Conservation (phyloP, 257 asterid species). For the Fraxinus quadrangulata region DNA sequence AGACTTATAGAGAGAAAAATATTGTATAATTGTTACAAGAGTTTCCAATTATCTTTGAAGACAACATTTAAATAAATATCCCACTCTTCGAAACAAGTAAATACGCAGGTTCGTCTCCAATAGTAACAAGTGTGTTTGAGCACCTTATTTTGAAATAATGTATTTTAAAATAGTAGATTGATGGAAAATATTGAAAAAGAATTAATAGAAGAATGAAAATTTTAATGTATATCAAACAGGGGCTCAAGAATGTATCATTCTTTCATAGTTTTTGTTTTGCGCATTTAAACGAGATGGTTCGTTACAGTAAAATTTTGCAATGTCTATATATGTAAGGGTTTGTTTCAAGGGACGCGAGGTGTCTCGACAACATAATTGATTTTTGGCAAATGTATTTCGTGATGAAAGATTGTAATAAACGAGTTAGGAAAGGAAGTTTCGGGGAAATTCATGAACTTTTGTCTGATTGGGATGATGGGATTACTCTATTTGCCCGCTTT, state of each 20-base stretch:
- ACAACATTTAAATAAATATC: neutral
- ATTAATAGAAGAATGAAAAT: too few relatives aligned
- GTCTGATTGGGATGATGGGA: constrained; percentile 13
- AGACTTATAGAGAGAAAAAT: too few relatives aligned
- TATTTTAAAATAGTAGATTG: too few relatives aligned
- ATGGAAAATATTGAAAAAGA: too few relatives aligned
- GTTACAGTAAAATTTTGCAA: neutral
- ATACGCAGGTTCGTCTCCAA: too few relatives aligned
- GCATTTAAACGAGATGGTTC: neutral
- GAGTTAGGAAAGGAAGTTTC: constrained; percentile 36
- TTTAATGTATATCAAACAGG: too few relatives aligned
- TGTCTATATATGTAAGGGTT: neutral
- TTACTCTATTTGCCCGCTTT: neutral
- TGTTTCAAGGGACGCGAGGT: neutral
- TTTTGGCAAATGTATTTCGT: constrained; percentile 7
- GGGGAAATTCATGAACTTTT: constrained; percentile 36
- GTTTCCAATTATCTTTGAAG: neutral
- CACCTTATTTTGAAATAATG: too few relatives aligned
- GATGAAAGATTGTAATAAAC: constrained; percentile 8
- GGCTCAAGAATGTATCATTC: too few relatives aligned
- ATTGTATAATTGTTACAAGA: neutral
- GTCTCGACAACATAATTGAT: neutral
- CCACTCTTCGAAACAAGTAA: neutral
- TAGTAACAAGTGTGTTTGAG: too few relatives aligned
- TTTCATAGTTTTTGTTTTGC: too few relatives aligned